These are phyloP conservation scores for Ogataea ganodermae DNA, from an alignment of 805 yeast genomes.

Conservation along the genomic window DNA sequence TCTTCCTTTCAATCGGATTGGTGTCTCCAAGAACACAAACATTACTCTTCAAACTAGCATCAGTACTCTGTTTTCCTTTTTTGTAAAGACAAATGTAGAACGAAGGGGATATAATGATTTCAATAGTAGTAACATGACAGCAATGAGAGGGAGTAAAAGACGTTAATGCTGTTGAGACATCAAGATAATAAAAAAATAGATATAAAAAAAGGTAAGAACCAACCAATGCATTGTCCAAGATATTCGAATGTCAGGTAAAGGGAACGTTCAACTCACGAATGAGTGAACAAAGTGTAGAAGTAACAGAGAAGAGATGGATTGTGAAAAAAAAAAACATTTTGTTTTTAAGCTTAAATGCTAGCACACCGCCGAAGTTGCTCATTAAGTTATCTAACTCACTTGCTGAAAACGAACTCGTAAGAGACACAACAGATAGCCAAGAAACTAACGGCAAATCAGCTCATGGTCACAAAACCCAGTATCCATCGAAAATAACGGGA, in stretches of 20 bases:
- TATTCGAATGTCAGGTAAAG: neutral
- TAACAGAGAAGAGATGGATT: neutral
- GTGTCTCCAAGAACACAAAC: conserved; percentile 41
- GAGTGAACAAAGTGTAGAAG: neutral
- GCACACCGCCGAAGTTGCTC: neutral
- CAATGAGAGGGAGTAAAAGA: neutral
- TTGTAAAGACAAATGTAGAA: too few species aligned
- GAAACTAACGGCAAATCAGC: neutral
- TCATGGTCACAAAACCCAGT: neutral
- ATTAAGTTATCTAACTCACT: neutral
- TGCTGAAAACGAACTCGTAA: neutral
- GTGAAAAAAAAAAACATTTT: neutral
- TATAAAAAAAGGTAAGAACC: neutral
- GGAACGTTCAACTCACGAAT: neutral
- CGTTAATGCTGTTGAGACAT: neutral
- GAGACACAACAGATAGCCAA: neutral
- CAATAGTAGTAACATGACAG: neutral
- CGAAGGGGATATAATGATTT: too few species aligned
- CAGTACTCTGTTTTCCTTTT: neutral
- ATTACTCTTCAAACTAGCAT: neutral
- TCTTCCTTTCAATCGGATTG: conserved; percentile 25
- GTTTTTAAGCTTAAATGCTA: conserved; percentile 1
- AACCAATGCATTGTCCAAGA: conserved; percentile 8
- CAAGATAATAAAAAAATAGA: neutral
- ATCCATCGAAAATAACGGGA: neutral